Evolutionary conservation across 2,329 filamentous ascomycete species (phyloP).

Genomic region (Ceratocystis variospora): DNA sequence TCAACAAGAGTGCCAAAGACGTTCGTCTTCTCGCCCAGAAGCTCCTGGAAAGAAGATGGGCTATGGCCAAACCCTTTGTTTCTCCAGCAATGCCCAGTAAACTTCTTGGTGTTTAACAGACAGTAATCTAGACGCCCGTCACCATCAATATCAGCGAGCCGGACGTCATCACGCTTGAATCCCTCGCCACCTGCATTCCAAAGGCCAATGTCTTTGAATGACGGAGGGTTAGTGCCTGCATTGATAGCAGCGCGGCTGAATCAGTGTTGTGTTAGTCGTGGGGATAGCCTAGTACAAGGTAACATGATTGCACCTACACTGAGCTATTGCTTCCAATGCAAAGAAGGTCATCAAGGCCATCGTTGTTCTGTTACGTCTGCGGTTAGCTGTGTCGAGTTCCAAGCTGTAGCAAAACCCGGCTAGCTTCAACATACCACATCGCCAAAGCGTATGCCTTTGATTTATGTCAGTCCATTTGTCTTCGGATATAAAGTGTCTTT

Average conservation of each 20-base stretch:
- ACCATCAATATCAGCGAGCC: constrained; percentile 26
- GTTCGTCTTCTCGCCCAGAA: constrained; percentile 17
- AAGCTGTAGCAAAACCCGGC: neutral
- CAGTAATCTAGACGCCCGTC: constrained; percentile 28
- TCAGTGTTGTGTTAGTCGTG: constrained; percentile 3
- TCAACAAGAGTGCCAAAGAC: constrained; percentile 18
- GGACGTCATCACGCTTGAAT: constrained; percentile 21
- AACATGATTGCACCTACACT: constrained; percentile 7
- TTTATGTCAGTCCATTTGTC: neutral
- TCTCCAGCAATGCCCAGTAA: constrained; percentile 25
- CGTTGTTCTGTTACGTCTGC: constrained; percentile 14
- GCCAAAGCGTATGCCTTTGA: constrained; percentile 10
- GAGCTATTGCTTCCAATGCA: constrained; percentile 23
- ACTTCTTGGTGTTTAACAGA: constrained; percentile 7
- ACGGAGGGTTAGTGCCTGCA: constrained; percentile 9
- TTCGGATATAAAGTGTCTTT: neutral
- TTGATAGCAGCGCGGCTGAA: constrained; percentile 17
- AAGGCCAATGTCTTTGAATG: constrained; percentile 13
- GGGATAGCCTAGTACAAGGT: neutral
- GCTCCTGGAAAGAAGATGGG: constrained; percentile 27
- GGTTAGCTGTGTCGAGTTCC: neutral
- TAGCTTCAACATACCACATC: constrained; percentile 10
- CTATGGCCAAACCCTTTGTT: constrained; percentile 25
- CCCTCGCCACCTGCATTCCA: constrained; percentile 11
- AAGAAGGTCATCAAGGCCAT: constrained; percentile 25